phyloP scores from a whole-genome alignment of 108 stramenopile genomes.

The Phaeodactylum tricornutum region DNA sequence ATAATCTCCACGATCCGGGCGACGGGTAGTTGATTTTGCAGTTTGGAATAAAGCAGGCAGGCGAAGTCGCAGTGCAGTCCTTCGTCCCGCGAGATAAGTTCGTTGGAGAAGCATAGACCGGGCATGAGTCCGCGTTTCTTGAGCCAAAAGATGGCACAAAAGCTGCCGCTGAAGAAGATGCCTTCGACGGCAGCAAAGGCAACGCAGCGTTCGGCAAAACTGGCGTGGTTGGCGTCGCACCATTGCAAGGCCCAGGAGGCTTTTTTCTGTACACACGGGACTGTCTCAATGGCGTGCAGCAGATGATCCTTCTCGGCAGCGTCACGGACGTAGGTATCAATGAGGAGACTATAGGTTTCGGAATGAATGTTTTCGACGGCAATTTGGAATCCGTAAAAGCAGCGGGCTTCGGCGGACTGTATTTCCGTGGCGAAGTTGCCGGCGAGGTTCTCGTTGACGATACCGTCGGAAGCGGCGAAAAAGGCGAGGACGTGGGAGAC shows the following conservation, averaged over 20 bases:
- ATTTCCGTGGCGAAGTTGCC: slow-evolving; percentile 97
- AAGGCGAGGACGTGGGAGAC: slow-evolving; percentile 98
- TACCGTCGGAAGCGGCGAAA: slow-evolving; percentile 99
- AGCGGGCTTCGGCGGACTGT: slow-evolving; percentile 93
- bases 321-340: slow-evolving; percentile 98
- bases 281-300: slow-evolving; percentile 87
- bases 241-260: slow-evolving; percentile 97
- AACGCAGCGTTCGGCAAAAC: slow-evolving; percentile 96
- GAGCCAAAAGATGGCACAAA: slow-evolving; percentile 99
- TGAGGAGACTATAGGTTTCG: slow-evolving; percentile 97
- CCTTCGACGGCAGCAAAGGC: slow-evolving; percentile 99
- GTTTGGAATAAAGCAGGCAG: slow-evolving; percentile 84
- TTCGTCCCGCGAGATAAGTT: slow-evolving; percentile 98
- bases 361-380: slow-evolving; percentile 99
- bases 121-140: slow-evolving; percentile 99
- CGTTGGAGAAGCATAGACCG: slow-evolving; percentile 97
- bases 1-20: slow-evolving; percentile 75
- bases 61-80: slow-evolving; percentile 96
- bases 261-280: slow-evolving; percentile 96
- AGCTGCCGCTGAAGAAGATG: slow-evolving; percentile 97
- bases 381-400: slow-evolving; percentile 99
- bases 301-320: slow-evolving; percentile 63
- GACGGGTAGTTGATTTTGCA: slow-evolving; percentile 70
- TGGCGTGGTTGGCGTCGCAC: slow-evolving; percentile 82
- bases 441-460: slow-evolving; percentile 99